Base-by-base conservation (phyloP, 371 early-diverging fungal genomes). In the Mortierella sp. region DNA sequence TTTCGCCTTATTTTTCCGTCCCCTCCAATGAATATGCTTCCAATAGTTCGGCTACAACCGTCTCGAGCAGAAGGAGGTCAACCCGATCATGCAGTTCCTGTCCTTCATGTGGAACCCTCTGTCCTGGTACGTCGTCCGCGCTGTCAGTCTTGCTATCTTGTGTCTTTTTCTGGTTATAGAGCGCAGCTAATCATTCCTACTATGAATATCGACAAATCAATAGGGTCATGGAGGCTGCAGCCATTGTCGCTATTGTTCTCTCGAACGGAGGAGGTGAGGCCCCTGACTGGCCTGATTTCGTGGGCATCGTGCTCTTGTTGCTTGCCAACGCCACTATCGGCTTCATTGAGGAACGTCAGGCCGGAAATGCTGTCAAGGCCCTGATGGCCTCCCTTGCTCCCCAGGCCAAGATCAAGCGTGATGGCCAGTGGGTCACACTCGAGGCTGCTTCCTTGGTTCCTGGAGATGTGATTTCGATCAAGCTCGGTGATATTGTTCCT, bases 291-390 rank as follows among this genome's bases (percentile, higher is more conserved):
- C 85, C 87, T 55, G 94, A 95, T 80, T 91, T 95, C 63, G 91
- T 89, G 42, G 93, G 93, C 83, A 89, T 95, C 71, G 78, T 93
- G 12, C 65, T 90, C 42, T 86, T 95, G 43, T 80, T 95, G 72
- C 64, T 95, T 54, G 87, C 86, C 65, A 95, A 95, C 81, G 91
- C 96, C 54, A 79, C 82, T 79, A 94, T 95, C 63, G 96, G 96
- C 64, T 95, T 83, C 82, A 75, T 86, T 75, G 94, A 95, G 82
- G 95, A 95, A 82, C 87, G 89, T 63, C 86, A 89, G 53, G 92
- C 92, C 43, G 90, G 90, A 73, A 88, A 88, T 64, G 90, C 92
- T 23, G 90, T 91, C 60, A 88, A 91, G 80, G 90, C 90, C 15
- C 81, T 91, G 60, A 91, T 90, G 90, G 90, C 82, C 17, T 85